Base-by-base conservation (phyloP, 2,329 filamentous ascomycete genomes). In the Alternaria angustiovoidea region DNA sequence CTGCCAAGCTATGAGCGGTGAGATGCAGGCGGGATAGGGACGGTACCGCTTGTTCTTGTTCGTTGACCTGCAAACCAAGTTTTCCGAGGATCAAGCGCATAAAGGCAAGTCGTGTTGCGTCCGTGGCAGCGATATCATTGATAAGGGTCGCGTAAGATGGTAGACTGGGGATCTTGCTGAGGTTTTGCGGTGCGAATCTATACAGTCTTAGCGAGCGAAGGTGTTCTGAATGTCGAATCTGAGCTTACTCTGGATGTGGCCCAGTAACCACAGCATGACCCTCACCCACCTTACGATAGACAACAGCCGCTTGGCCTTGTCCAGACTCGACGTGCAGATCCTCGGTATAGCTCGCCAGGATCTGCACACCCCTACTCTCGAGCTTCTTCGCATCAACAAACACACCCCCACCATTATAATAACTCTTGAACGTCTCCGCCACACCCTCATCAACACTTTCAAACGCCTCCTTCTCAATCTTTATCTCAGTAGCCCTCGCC, bases 341-440 rank as follows among this genome's bases (percentile, higher is more conserved):
- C 36, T 93, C 90, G 0, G 85, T 85, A 75, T 95, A 99, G 59
- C 85, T 91, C 1, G 94, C 95, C 24, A 99, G 81, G 7, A 97
- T 85, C 77, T 97, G 88, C 0, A 97, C 87, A 2, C 90, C 91
- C 64, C 84, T 81, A 30, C 86, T 84, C 56, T 83, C 81, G 57
- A 87, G 83, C 44, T 85, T 86, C 3, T 85, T 84, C 1, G 91
- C 90, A 79, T 95, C 90, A 1, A 97, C 92, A 80, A 98, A 99
- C 1, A 96, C 88, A 4, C 95, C 94, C 1, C 95, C 95, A 1
- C 95, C 95, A 69, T 99, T 99, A 78, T 94, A 97, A 75, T 99
- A 99, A 14, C 88, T 89, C 54, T 85, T 83, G 61, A 96, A 92
- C 1, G 83, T 81, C 1, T 87, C 84, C 0, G 89, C 86, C 1